Conservation (phyloP, 768 basidiomycete genomes). For the Russula griseocarnosa region DNA sequence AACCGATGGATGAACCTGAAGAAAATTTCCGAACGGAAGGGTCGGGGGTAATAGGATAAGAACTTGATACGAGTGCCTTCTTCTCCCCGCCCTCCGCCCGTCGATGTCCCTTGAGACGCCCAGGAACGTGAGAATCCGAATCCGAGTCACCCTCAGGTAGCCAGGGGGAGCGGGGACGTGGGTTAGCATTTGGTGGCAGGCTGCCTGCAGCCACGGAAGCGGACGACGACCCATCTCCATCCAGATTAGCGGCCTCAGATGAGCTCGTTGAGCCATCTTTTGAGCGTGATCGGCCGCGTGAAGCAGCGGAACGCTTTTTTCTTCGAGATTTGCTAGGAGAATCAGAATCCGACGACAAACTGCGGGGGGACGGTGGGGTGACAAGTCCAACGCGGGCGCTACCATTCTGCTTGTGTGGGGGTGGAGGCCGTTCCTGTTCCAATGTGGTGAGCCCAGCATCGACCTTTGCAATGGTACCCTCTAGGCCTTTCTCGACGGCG, state of each 20-base stretch:
- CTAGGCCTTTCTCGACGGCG: slow-evolving; percentile 52
- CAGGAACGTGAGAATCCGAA: slow-evolving; percentile 25
- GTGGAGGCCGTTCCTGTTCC: slow-evolving; percentile 36
- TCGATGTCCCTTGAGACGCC: slow-evolving; percentile 18
- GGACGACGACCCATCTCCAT: slow-evolving; percentile 27
- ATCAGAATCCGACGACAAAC: slow-evolving; percentile 58
- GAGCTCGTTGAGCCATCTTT: slow-evolving; percentile 28
- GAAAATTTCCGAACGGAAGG: slow-evolving; percentile 27
- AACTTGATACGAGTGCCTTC: slow-evolving; percentile 2
- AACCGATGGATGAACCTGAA: slow-evolving; percentile 25
- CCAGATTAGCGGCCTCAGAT: slow-evolving; percentile 24
- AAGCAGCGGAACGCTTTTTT: slow-evolving; percentile 25
- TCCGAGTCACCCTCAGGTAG: slow-evolving; percentile 27
- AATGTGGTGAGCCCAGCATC: slow-evolving; percentile 36
- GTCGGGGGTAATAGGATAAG: slow-evolving; percentile 28
- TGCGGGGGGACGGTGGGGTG: slow-evolving; percentile 73
- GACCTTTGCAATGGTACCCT: slow-evolving; percentile 40
- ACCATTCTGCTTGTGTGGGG: slow-evolving; percentile 33
- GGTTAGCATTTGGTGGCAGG: slow-evolving; percentile 22
- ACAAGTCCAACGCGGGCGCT: slow-evolving; percentile 51
- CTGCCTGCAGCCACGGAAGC: slow-evolving; percentile 28
- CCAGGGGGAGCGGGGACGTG: slow-evolving; percentile 28
- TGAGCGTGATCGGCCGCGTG: slow-evolving; percentile 26
- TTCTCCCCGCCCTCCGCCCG: slow-evolving; percentile 22
- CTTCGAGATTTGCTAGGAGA: slow-evolving; percentile 24